phyloP scores from a whole-genome alignment of 257 asterid genomes.

The Nicotiana tomentosiformis region DNA sequence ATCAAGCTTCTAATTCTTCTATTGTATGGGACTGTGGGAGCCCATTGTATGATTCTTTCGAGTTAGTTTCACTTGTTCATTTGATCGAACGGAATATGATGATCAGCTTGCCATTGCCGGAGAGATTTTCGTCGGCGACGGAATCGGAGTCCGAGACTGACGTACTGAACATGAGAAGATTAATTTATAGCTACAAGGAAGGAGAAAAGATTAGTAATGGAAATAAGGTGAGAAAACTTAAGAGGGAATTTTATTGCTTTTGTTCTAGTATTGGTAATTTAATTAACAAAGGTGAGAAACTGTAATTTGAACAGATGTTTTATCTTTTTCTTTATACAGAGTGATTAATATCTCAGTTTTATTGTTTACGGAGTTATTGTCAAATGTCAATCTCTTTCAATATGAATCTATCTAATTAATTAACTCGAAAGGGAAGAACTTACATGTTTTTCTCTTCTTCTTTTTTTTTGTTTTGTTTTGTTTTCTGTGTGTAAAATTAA shows the following conservation, averaged over 20 bases:
- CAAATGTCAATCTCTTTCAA: too few relatives aligned
- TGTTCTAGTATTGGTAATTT: conserved; percentile 4
- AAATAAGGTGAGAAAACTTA: conserved; percentile 11
- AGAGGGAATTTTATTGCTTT: conserved; percentile 7
- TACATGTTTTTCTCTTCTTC: too few relatives aligned
- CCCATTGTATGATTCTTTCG: conserved; percentile 46
- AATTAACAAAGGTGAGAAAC: neutral
- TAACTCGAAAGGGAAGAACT: too few relatives aligned
- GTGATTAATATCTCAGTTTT: too few relatives aligned
- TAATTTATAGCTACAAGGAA: neutral
- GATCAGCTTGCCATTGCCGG: conserved; percentile 8
- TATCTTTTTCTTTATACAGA: neutral
- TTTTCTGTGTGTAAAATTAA: too few relatives aligned
- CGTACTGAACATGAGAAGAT: neutral
- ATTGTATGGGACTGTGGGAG: conserved; percentile 52
- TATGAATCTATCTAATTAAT: too few relatives aligned
- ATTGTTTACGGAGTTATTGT: too few relatives aligned
- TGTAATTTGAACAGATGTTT: neutral
- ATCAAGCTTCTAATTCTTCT: neutral
- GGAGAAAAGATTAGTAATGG: neutral
- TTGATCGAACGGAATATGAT: conserved; percentile 32
- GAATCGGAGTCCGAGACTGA: neutral
- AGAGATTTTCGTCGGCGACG: neutral
- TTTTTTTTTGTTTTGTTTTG: too few relatives aligned
- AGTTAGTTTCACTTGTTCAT: conserved; percentile 27